A percentile compares a stretch with the other conserved stretches of the same genome.
Evolutionary conservation across 2,329 filamentous ascomycete genomes (phyloP).

Genomic region (Phaeosphaeria sp.): DNA sequence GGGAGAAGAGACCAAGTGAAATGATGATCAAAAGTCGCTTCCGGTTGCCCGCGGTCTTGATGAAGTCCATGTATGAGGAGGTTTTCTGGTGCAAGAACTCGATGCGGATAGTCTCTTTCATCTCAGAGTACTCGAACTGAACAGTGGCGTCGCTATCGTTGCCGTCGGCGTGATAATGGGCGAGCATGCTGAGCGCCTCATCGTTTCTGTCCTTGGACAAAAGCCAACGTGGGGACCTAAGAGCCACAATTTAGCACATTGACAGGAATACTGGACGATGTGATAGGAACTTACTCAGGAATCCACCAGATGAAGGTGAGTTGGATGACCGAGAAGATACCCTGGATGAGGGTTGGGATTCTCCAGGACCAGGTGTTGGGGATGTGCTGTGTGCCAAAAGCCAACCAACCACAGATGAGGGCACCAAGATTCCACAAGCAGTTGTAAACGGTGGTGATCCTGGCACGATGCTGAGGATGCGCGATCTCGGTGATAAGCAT

Average conservation of each 20-base stretch:
- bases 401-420: constrained; percentile 57
- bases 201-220: constrained; percentile 68
- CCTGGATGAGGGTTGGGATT: constrained; percentile 62
- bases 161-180: constrained; percentile 69
- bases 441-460: too few species aligned
- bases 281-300: constrained; percentile 56
- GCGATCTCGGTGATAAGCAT: too few species aligned
- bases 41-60: constrained; percentile 66
- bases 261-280: neutral
- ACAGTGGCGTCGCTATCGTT: constrained; percentile 66
- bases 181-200: constrained; percentile 67
- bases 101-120: constrained; percentile 64
- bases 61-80: constrained; percentile 1
- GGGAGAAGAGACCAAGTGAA: constrained; percentile 70
- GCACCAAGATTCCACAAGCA: too few species aligned
- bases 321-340: constrained; percentile 61
- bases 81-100: neutral
- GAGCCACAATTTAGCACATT: neutral
- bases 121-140: constrained; percentile 71
- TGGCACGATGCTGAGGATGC: too few species aligned
- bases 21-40: constrained; percentile 68
- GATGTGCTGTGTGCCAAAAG: constrained; percentile 50
- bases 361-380: constrained; percentile 58
- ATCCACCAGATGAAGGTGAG: constrained; percentile 67
- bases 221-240: constrained; percentile 60